These are phyloP conservation scores for Gautieria morchelliformis DNA, from an alignment of 768 basidiomycete species.

Conservation along the genomic window DNA sequence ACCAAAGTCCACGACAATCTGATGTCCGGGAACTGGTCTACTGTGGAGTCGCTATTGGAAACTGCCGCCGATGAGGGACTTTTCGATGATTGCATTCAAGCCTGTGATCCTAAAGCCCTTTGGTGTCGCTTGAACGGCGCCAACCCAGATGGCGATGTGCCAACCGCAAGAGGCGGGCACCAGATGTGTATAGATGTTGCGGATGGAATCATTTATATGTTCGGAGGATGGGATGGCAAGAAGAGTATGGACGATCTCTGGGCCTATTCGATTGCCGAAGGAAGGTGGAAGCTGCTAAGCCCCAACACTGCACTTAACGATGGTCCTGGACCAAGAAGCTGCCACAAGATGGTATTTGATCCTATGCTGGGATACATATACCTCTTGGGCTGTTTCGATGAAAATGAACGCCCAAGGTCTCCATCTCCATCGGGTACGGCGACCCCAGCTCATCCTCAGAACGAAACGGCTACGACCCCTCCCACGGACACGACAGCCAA, in stretches of 20 bases:
- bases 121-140: conserved; percentile 55
- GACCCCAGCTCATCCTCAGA: not conserved
- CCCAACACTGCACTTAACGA: conserved; percentile 46
- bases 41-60: conserved; percentile 44
- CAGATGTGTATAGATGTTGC: conserved; percentile 71
- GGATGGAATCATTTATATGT: conserved; percentile 56
- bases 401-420: conserved; percentile 35
- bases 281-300: conserved; percentile 55
- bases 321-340: conserved; percentile 63
- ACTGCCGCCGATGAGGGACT: conserved; percentile 44
- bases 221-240: conserved; percentile 73
- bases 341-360: conserved; percentile 80
- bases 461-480: not conserved
- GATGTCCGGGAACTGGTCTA: conserved; percentile 59
- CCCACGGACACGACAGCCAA: too few relatives aligned
- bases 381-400: conserved; percentile 58
- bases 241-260: conserved; percentile 73
- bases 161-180: conserved; percentile 65
- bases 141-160: conserved; percentile 57
- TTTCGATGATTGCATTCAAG: conserved; percentile 48
- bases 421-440: conserved; percentile 5
- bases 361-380: conserved; percentile 61
- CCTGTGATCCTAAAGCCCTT: conserved; percentile 45
- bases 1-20: conserved; percentile 53
- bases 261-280: conserved; percentile 51